These are phyloP conservation scores for Leccinum ochraceum DNA, from an alignment of 768 basidiomycete species.

Conservation along the genomic window DNA sequence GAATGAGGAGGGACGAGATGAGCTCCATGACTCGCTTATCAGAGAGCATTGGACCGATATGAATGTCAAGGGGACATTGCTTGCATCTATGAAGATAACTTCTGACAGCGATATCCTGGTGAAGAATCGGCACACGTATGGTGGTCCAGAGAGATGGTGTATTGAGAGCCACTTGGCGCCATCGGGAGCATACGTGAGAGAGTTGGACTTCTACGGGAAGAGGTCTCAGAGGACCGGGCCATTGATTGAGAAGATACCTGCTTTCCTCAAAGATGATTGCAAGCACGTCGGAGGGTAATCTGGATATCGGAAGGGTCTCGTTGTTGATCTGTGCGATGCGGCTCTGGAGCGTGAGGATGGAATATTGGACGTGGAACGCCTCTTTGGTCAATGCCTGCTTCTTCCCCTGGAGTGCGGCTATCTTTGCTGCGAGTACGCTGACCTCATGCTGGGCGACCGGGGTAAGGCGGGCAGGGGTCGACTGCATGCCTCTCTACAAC, in stretches of 20 bases:
- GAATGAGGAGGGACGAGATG: conserved; percentile 28
- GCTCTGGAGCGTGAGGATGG: conserved; percentile 32
- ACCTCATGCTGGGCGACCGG: conserved; percentile 30
- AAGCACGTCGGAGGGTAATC: conserved; percentile 34
- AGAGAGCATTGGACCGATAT: conserved; percentile 31
- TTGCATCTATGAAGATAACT: conserved; percentile 35
- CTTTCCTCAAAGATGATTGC: conserved; percentile 37
- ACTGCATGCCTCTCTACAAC: conserved; percentile 24
- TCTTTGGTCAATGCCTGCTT: conserved; percentile 25
- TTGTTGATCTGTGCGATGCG: conserved; percentile 36
- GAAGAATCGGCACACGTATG: conserved; percentile 35
- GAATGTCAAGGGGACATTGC: conserved; percentile 33
- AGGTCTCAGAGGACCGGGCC: conserved; percentile 30
- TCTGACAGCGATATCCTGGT: conserved; percentile 28
- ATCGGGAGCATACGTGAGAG: conserved; percentile 36
- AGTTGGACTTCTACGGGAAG: conserved; percentile 37
- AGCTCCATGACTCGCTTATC: conserved; percentile 27
- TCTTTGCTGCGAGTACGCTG: conserved; percentile 21
- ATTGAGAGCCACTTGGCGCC: conserved; percentile 38
- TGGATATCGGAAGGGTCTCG: conserved; percentile 31
- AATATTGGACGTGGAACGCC: conserved; percentile 27
- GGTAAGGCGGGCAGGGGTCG: conserved; percentile 15
- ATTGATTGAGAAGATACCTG: conserved; percentile 28
- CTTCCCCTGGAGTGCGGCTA: conserved; percentile 23
- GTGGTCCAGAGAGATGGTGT: conserved; percentile 39